Conservation (phyloP, 179 eudicot species). For the Gypsophila paniculata region DNA sequence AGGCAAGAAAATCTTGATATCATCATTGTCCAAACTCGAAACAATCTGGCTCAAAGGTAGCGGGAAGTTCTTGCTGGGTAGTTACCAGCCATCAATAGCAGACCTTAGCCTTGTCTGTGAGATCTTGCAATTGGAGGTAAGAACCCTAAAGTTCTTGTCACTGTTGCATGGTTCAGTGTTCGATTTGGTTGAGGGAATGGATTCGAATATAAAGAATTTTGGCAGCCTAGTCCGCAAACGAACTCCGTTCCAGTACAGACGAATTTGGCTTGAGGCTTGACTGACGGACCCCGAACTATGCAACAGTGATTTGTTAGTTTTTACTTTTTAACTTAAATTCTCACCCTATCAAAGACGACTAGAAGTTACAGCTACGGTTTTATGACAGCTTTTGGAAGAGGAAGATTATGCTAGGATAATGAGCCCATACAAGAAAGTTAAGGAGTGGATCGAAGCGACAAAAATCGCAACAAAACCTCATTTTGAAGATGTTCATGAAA, state of each 20-base stretch:
- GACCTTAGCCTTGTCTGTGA: constrained; percentile 91
- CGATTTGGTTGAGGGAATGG: not conserved
- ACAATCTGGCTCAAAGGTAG: constrained; percentile 71
- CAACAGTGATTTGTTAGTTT: not conserved
- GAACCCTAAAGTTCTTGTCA: not conserved
- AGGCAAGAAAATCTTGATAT: constrained; percentile 50
- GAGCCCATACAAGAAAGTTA: constrained; percentile 55
- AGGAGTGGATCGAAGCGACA: constrained; percentile 64
- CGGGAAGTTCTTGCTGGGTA: constrained; percentile 69
- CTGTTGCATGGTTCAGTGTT: not conserved
- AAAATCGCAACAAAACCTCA: constrained; percentile 65
- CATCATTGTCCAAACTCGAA: constrained; percentile 61
- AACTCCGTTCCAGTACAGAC: no score
- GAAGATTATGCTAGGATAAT: constrained; percentile 47
- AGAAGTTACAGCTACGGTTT: not conserved
- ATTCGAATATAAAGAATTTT: not conserved
- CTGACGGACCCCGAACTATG: not conserved
- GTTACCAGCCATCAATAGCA: constrained; percentile 77
- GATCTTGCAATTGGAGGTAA: constrained; percentile 91
- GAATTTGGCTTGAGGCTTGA: no score
- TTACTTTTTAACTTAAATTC: not conserved
- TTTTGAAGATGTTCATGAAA: constrained; percentile 61
- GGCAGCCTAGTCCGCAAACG: not conserved
- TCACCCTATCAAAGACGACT: not conserved
- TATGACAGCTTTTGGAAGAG: constrained; percentile 51